Conservation (phyloP, 305 asterid species). For the Fraxinus greggii region DNA sequence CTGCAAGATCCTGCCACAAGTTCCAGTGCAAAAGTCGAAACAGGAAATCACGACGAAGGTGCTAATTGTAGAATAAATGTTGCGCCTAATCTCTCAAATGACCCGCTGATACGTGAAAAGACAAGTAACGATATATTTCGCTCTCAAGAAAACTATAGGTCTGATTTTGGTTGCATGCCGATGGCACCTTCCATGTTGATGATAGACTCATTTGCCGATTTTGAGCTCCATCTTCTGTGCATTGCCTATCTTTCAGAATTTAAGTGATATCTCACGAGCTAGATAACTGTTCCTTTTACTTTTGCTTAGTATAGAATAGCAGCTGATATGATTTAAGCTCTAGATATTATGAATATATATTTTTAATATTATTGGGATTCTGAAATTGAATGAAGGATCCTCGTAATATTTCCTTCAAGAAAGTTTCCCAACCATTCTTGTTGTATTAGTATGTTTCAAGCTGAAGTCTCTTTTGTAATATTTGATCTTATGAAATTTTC, state of each 20-base stretch:
- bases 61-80: conserved; percentile 27
- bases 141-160: conserved; percentile 24
- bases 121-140: conserved; percentile 11
- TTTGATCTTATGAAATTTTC: background rate
- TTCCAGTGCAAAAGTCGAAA: conserved; percentile 30
- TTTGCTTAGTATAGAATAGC: background rate
- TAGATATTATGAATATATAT: background rate
- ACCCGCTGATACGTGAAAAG: conserved; percentile 20
- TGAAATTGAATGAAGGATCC: background rate
- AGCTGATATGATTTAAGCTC: background rate
- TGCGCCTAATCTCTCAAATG: conserved; percentile 27
- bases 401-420: background rate
- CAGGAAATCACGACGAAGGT: conserved; percentile 29
- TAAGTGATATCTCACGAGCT: conserved; percentile 13
- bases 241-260: conserved; percentile 64
- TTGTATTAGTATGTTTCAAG: background rate
- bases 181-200: conserved; percentile 40
- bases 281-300: background rate
- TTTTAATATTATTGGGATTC: background rate
- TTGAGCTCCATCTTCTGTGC: conserved; percentile 64
- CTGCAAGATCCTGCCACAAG: conserved; percentile 52
- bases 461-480: background rate
- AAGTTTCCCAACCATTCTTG: background rate
- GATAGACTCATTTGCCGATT: conserved; percentile 64
- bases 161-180: conserved; percentile 21